Evolutionary conservation across 2,329 filamentous ascomycete genomes (phyloP).

Genomic region (Sodiomyces alkalinus): DNA sequence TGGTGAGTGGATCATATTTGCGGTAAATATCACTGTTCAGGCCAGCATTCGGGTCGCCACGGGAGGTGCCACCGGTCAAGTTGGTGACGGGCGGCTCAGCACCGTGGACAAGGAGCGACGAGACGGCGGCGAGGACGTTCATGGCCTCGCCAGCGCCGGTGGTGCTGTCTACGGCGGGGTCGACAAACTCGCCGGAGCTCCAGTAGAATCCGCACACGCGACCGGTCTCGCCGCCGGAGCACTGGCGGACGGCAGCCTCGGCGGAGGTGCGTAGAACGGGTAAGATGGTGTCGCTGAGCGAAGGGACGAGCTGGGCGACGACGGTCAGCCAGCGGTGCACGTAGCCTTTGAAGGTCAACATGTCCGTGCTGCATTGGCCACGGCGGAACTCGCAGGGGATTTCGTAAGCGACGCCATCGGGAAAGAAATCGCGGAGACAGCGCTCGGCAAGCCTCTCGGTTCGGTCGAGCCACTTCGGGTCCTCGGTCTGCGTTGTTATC

Average conservation of each 20-base stretch:
- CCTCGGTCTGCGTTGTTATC: conserved; percentile 26
- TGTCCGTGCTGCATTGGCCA: conserved; percentile 51
- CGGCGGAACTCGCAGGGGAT: conserved; percentile 44
- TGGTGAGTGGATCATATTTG: conserved; percentile 20
- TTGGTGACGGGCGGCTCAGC: conserved; percentile 27
- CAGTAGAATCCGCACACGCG: conserved; percentile 52
- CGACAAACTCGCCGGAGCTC: conserved; percentile 29
- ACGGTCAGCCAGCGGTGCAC: conserved; percentile 50
- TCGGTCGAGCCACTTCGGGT: conserved; percentile 38
- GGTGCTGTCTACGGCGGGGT: conserved; percentile 34
- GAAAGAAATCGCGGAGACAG: conserved; percentile 36
- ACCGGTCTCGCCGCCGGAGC: conserved; percentile 41
- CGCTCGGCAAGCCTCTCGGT: conserved; percentile 39
- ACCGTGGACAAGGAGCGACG: conserved; percentile 28
- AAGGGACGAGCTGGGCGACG: conserved; percentile 46
- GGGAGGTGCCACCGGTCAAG: conserved; percentile 32
- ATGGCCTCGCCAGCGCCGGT: conserved; percentile 44
- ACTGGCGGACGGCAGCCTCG: conserved; percentile 43
- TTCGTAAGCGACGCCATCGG: conserved; percentile 47
- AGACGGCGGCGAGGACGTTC: conserved; percentile 39
- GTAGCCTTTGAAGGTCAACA: conserved; percentile 58
- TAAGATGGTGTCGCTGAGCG: conserved; percentile 36
- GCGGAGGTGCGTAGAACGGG: conserved; percentile 43
- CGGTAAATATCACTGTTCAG: conserved; percentile 14
- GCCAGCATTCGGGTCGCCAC: conserved; percentile 25